Evolutionary conservation across 2,329 filamentous ascomycete species (phyloP).

Genomic region (Diaporthe australafricana): DNA sequence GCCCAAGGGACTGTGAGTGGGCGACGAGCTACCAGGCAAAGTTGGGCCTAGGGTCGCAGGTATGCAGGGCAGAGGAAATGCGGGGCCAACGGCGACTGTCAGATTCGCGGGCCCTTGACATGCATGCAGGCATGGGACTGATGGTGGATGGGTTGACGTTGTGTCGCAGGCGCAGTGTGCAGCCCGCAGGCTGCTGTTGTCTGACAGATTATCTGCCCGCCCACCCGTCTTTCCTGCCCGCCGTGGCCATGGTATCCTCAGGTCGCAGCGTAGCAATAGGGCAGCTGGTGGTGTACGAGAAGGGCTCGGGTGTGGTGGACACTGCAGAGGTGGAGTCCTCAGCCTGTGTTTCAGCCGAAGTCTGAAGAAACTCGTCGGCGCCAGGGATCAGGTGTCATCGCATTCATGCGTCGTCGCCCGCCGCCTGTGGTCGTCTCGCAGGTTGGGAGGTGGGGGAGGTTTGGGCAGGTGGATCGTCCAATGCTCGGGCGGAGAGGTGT

Average conservation of each 20-base stretch:
- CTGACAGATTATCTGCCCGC: not conserved
- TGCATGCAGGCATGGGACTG: conserved; percentile 21
- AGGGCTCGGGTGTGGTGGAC: conserved; percentile 26
- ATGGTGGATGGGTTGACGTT: conserved; percentile 21
- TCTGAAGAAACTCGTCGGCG: conserved; percentile 26
- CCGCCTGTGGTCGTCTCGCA: not conserved
- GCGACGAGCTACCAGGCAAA: conserved; percentile 2
- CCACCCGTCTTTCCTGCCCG: not conserved
- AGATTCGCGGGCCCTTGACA: conserved; percentile 5
- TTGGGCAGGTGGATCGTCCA: conserved; percentile 18
- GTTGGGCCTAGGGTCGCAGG: conserved; percentile 22
- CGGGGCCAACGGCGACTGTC: conserved; percentile 27
- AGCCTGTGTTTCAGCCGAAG: conserved; percentile 30
- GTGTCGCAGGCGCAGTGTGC: conserved; percentile 24
- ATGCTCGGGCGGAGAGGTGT: conserved; percentile 6
- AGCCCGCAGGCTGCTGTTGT: conserved; percentile 9
- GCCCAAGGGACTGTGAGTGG: conserved; percentile 20
- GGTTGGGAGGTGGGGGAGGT: no score
- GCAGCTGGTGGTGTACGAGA: conserved; percentile 23
- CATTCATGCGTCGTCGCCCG: conserved; percentile 26
- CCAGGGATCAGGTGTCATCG: conserved; percentile 27
- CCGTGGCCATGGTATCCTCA: not conserved
- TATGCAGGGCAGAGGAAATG: conserved; percentile 9
- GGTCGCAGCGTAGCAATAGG: conserved; percentile 18
- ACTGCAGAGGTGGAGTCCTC: conserved; percentile 26